phyloP scores from a whole-genome alignment of 2,329 filamentous ascomycete genomes.

The Fusarium falciforme region DNA sequence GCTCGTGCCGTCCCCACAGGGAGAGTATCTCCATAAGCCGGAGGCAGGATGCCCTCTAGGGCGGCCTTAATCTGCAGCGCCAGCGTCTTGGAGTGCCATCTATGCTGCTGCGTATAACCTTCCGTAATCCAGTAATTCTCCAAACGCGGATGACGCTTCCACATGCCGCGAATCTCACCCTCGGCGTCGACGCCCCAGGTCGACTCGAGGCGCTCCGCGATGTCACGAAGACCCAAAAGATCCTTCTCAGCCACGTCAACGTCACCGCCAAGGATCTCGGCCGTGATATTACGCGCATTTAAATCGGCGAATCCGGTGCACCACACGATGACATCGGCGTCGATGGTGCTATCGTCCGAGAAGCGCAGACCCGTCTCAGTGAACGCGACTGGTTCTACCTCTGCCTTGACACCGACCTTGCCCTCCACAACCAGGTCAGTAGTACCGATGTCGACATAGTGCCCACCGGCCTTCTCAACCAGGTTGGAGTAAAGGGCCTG shows the following conservation, averaged over 20 bases:
- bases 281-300: background rate
- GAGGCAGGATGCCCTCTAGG: constrained; percentile 18
- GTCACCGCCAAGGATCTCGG: constrained; percentile 1
- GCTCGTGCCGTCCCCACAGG: background rate
- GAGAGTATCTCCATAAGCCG: constrained; percentile 21
- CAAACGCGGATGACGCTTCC: constrained; percentile 25
- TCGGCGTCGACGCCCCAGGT: constrained; percentile 32
- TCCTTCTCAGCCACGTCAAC: background rate
- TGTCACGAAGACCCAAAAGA: background rate
- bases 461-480: constrained; percentile 22
- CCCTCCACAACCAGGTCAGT: constrained; percentile 5
- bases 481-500: constrained; percentile 20
- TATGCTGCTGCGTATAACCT: constrained; percentile 28
- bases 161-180: constrained; percentile 36
- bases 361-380: constrained; percentile 16
- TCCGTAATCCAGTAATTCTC: constrained; percentile 33
- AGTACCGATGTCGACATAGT: constrained; percentile 25
- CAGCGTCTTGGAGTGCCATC: constrained; percentile 29
- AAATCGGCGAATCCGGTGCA: constrained; percentile 28
- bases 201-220: constrained; percentile 12
- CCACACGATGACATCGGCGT: constrained; percentile 20
- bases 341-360: constrained; percentile 14
- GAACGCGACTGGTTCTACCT: constrained; percentile 10
- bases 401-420: constrained; percentile 9
- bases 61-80: constrained; percentile 31